phyloP scores from a whole-genome alignment of 768 basidiomycete genomes.

The Hypholoma sublateritium region DNA sequence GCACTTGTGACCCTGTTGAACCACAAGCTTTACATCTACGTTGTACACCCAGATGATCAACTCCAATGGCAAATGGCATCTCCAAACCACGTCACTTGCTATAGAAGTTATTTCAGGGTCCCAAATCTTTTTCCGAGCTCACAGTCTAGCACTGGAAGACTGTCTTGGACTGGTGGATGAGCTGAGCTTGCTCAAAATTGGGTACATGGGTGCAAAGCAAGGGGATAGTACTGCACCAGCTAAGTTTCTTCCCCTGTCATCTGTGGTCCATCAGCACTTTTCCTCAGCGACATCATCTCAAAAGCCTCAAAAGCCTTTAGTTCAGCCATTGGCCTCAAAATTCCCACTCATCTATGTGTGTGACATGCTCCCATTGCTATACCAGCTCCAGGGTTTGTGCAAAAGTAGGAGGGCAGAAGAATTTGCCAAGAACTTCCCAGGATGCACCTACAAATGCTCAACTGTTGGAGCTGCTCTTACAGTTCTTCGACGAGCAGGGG shows the following conservation, averaged over 20 bases:
- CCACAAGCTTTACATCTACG: background rate
- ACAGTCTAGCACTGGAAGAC: background rate
- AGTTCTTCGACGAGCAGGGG: background rate
- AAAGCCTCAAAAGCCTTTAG: background rate
- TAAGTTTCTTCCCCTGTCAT: background rate
- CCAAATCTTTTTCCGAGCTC: background rate
- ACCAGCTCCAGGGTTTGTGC: background rate
- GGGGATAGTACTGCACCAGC: too few relatives aligned
- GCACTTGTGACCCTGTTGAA: background rate
- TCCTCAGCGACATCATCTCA: background rate
- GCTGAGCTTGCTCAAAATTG: background rate
- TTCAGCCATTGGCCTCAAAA: background rate
- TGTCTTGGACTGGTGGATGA: background rate
- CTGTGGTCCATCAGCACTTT: background rate
- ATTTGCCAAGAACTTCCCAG: background rate
- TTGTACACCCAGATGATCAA: background rate
- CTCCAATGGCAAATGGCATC: background rate
- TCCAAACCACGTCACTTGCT: background rate
- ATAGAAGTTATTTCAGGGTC: background rate
- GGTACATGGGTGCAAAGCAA: background rate
- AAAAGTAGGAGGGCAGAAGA: background rate
- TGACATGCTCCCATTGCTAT: background rate
- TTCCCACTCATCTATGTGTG: background rate
- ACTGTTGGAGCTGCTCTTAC: background rate
- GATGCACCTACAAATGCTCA: background rate